Conservation (phyloP, 371 early-diverging fungal genomes). For the Mucor circinelloides region DNA sequence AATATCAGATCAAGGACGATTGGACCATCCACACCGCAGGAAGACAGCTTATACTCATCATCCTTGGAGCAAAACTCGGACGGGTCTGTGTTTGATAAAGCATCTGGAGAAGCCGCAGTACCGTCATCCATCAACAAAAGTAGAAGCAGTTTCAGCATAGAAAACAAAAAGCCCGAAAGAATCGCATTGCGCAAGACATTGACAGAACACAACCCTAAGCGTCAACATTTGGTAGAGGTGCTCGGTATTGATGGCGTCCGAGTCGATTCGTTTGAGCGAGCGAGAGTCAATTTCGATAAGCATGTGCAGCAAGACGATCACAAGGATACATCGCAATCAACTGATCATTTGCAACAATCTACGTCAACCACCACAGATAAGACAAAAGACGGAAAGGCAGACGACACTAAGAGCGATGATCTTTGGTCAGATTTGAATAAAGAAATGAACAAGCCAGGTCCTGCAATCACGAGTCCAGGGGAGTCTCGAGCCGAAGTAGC, state of each 20-base stretch:
- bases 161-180: neutral
- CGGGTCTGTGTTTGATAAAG: neutral
- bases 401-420: conserved; percentile 2
- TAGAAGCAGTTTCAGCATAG: neutral
- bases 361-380: neutral
- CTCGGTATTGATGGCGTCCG: conserved; percentile 45
- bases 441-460: conserved; percentile 42
- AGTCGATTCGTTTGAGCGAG: conserved; percentile 24
- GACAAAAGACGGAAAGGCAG: neutral
- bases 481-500: conserved; percentile 38
- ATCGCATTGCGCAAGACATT: conserved; percentile 10
- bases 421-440: conserved; percentile 38
- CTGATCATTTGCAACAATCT: neutral
- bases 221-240: conserved; percentile 46
- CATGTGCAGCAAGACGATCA: neutral
- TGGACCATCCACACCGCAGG: neutral
- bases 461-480: conserved; percentile 35
- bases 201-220: conserved; percentile 10
- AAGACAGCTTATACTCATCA: neutral
- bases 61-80: conserved; percentile 14
- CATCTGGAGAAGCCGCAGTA: neutral
- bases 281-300: conserved; percentile 1
- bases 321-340: neutral
- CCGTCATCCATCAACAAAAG: neutral
- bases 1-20: conserved; percentile 13